Conservation (phyloP, 495 filamentous ascomycete genomes). For the Penicillium antarcticum region DNA sequence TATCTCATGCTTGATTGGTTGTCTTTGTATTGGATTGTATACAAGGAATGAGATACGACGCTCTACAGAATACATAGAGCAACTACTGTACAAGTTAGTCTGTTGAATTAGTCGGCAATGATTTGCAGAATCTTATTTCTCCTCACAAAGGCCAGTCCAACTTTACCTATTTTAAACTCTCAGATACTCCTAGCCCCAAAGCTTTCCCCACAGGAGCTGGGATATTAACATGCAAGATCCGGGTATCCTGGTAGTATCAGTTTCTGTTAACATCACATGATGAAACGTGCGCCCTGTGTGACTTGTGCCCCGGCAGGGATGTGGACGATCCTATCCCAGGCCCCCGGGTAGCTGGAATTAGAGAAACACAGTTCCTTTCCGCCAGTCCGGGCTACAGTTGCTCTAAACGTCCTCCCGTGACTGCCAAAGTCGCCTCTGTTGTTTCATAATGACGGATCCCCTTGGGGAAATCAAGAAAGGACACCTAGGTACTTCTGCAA, state of each 20-base stretch:
- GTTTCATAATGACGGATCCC: too few species aligned
- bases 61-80: neutral
- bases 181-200: too few species aligned
- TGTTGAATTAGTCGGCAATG: neutral
- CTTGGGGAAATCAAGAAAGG: too few species aligned
- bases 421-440: neutral
- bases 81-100: neutral
- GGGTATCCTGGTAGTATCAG: neutral
- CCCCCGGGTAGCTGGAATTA: constrained; percentile 12
- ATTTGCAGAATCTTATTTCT: neutral
- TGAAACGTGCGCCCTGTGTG: constrained; percentile 23
- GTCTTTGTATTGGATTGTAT: neutral
- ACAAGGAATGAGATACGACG: neutral
- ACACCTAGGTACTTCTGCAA: neutral
- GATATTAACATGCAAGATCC: too few species aligned
- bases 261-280: constrained; percentile 22
- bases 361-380: constrained; percentile 7
- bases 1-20: neutral
- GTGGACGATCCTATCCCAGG: constrained; percentile 14
- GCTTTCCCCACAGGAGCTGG: too few species aligned
- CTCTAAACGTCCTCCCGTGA: constrained; percentile 7
- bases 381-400: constrained; percentile 15
- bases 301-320: constrained; percentile 8
- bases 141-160: too few species aligned
- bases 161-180: too few species aligned